These are phyloP conservation scores for Rutstroemia sp. DNA, from an alignment of 2,329 filamentous ascomycete species.

Conservation along the genomic window DNA sequence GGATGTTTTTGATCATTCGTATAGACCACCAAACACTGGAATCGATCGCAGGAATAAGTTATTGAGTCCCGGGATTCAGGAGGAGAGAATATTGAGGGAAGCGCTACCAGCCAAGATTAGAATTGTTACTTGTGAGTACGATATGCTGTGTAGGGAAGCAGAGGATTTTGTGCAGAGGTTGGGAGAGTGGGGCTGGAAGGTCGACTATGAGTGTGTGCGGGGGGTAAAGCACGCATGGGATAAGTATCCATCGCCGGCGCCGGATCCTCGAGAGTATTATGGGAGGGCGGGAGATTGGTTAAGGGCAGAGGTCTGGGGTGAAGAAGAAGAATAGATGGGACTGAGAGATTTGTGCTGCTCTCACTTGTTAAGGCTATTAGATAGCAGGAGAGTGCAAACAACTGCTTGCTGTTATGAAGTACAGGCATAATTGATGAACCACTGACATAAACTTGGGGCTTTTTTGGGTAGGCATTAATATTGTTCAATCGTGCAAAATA, in stretches of 20 bases:
- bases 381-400: too few species aligned
- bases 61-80: slow-evolving; percentile 14
- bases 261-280: slow-evolving; percentile 5
- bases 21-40: slow-evolving; percentile 11
- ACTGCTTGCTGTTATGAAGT: too few species aligned
- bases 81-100: slow-evolving; percentile 14
- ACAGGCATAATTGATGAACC: too few species aligned
- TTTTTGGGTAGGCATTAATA: too few species aligned
- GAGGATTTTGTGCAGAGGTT: slow-evolving; percentile 19
- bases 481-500: too few species aligned
- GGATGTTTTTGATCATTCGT: slow-evolving; percentile 14
- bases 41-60: slow-evolving; percentile 5
- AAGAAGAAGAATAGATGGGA: too few species aligned
- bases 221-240: slow-evolving; percentile 23
- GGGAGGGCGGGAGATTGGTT: slow-evolving; percentile 1
- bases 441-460: too few species aligned
- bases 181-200: slow-evolving; percentile 16
- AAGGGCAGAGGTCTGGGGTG: not conserved
- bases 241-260: slow-evolving; percentile 9
- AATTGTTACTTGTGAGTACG: slow-evolving; percentile 21
- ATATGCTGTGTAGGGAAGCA: slow-evolving; percentile 17
- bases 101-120: slow-evolving; percentile 16
- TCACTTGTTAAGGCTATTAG: too few species aligned
- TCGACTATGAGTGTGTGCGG: slow-evolving; percentile 16
- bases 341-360: too few species aligned